phyloP scores from a whole-genome alignment of 2,329 filamentous ascomycete genomes.

The Microdochium trichocladiopsis region DNA sequence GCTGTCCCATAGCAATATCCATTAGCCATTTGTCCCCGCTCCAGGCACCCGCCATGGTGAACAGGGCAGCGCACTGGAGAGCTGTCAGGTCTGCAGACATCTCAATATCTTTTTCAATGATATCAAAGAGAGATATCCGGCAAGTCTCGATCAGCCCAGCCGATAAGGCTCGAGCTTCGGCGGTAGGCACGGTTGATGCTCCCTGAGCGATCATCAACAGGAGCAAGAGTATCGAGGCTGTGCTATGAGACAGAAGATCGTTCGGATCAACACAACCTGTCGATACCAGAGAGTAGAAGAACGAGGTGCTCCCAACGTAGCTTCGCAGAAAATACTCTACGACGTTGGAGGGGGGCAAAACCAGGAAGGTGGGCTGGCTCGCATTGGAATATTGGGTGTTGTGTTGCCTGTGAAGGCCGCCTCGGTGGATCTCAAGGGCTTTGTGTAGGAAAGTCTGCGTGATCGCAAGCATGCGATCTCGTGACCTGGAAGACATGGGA shows the following conservation, averaged over 20 bases:
- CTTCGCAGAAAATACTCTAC: slow-evolving; percentile 61
- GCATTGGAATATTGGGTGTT: slow-evolving; percentile 36
- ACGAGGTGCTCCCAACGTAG: slow-evolving; percentile 58
- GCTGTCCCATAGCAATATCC: slow-evolving; percentile 69
- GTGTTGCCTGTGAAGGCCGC: slow-evolving; percentile 32
- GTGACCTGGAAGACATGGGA: slow-evolving; percentile 39
- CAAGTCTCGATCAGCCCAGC: slow-evolving; percentile 64
- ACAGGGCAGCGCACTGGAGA: slow-evolving; percentile 58
- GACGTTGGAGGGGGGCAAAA: slow-evolving; percentile 58
- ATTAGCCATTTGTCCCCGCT: slow-evolving; percentile 73
- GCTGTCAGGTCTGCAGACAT: slow-evolving; percentile 59
- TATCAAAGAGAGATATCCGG: slow-evolving; percentile 64
- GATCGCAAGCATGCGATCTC: slow-evolving; percentile 65
- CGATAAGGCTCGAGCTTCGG: slow-evolving; percentile 58
- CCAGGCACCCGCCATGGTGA: slow-evolving; percentile 63
- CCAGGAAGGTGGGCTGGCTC: slow-evolving; percentile 53
- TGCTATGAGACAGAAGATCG: slow-evolving; percentile 59
- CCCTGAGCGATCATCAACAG: slow-evolving; percentile 69
- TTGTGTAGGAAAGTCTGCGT: slow-evolving; percentile 65
- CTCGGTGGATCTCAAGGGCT: slow-evolving; percentile 60
- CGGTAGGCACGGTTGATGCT: slow-evolving; percentile 56
- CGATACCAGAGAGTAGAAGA: slow-evolving; percentile 58
- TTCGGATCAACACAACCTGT: slow-evolving; percentile 58
- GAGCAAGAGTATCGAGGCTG: slow-evolving; percentile 58
- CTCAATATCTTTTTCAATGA: slow-evolving; percentile 65